phyloP scores from a whole-genome alignment of 192 early-diverging fungal species.

The Backusella mclennaniae region DNA sequence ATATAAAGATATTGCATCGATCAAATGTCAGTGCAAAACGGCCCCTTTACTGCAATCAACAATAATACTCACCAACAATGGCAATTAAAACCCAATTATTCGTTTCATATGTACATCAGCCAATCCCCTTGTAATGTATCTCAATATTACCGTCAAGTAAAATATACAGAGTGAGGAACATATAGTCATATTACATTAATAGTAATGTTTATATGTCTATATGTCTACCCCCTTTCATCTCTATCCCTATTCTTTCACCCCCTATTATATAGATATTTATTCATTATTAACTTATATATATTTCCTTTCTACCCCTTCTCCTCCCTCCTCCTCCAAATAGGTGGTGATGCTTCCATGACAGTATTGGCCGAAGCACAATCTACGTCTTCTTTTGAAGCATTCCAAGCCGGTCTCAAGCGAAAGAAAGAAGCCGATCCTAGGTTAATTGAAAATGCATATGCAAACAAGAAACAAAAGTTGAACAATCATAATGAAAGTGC shows the following conservation, averaged over 20 bases:
- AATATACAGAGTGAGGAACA: background rate
- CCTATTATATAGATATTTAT: background rate
- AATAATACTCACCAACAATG: background rate
- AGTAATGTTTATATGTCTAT: background rate
- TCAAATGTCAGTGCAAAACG: background rate
- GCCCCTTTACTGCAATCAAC: slow-evolving; percentile 9
- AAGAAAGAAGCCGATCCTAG: background rate
- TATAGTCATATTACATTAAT: background rate
- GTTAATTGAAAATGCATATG: slow-evolving; percentile 25
- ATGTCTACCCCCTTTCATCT: background rate
- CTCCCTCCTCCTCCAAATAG: slow-evolving; percentile 27
- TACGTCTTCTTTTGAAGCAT: slow-evolving; percentile 32
- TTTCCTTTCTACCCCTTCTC: background rate
- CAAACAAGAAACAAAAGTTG: slow-evolving; percentile 18
- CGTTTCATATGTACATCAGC: slow-evolving; percentile 76
- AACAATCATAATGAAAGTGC: slow-evolving; percentile 18
- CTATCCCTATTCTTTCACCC: background rate
- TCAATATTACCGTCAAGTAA: slow-evolving; percentile 7
- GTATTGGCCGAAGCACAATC: slow-evolving; percentile 43
- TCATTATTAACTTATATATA: background rate
- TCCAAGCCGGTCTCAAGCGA: slow-evolving; percentile 33
- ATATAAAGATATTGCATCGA: background rate
- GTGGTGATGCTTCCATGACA: slow-evolving; percentile 79
- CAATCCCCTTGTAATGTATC: slow-evolving; percentile 65
- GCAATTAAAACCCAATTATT: slow-evolving; percentile 20